A percentile compares a stretch with the other conserved stretches of the same genome.
These are phyloP conservation scores for Helianthus tuberosus DNA, from an alignment of 129 eudicot species.

Conservation along the genomic window DNA sequence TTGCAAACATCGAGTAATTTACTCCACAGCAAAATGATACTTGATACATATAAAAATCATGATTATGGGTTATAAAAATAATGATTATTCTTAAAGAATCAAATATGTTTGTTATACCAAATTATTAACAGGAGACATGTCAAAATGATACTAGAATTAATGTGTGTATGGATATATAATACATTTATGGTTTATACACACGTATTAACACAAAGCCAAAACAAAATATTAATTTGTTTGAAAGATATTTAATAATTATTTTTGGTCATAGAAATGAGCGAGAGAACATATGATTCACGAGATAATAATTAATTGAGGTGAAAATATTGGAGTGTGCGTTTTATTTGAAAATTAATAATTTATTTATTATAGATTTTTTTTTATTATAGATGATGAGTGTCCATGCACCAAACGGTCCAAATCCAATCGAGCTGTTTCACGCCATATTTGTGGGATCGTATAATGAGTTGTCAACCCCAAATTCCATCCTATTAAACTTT, in stretches of 20 bases:
- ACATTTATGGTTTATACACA: background rate
- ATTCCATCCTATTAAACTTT: background rate
- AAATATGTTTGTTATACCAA: too few species aligned
- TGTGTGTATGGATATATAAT: background rate
- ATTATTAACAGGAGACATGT: too few species aligned
- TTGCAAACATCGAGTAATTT: too few species aligned
- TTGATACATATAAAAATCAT: too few species aligned
- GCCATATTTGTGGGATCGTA: constrained; percentile 71
- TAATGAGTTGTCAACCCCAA: constrained; percentile 49
- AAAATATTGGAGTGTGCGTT: constrained; percentile 23
- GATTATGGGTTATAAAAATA: too few species aligned
- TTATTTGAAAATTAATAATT: background rate
- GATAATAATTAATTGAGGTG: background rate
- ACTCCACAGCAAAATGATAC: too few species aligned
- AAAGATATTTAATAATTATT: background rate
- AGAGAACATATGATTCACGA: constrained; percentile 20
- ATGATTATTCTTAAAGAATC: too few species aligned
- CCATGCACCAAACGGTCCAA: constrained; percentile 66
- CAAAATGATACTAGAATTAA: too few species aligned
- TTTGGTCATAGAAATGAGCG: background rate
- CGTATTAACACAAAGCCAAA: background rate
- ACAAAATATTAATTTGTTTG: background rate
- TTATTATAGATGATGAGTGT: constrained; percentile 14
- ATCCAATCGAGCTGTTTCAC: constrained; percentile 79
- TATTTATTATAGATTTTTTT: too few species aligned